A percentile compares a stretch with the other conserved stretches of the same genome.
Conservation (phyloP, 176 grass and related monocot species). For the Lolium rigidum region DNA sequence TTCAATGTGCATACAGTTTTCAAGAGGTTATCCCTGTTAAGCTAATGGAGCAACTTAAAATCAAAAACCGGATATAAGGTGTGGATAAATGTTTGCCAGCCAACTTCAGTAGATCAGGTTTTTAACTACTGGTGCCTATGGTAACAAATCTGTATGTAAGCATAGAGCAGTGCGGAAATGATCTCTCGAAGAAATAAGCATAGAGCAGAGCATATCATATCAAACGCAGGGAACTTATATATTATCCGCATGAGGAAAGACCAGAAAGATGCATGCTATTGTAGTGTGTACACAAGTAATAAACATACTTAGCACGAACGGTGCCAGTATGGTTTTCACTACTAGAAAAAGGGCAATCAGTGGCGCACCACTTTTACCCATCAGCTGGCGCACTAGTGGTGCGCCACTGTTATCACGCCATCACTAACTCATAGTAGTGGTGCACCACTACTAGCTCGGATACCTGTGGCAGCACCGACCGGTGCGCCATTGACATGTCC, state of each 20-base stretch:
- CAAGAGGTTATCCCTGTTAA: not conserved
- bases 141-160: not conserved
- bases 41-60: not conserved
- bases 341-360: too few species aligned
- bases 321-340: not conserved
- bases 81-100: too few species aligned
- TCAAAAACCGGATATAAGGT: too few species aligned
- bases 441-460: too few species aligned
- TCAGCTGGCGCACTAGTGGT: too few species aligned
- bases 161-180: not conserved
- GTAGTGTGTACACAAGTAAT: not conserved
- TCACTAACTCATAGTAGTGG: too few species aligned
- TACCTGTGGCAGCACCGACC: too few species aligned
- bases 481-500: too few species aligned
- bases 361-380: too few species aligned
- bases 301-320: not conserved
- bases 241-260: too few species aligned
- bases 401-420: too few species aligned
- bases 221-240: not conserved
- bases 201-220: not conserved
- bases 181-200: not conserved
- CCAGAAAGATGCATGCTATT: not conserved
- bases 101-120: not conserved
- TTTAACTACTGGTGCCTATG: not conserved
- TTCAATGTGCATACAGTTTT: not conserved